Evolutionary conservation across 1,139 yeast species (phyloP).

Genomic region (Yamadazyma sp.): DNA sequence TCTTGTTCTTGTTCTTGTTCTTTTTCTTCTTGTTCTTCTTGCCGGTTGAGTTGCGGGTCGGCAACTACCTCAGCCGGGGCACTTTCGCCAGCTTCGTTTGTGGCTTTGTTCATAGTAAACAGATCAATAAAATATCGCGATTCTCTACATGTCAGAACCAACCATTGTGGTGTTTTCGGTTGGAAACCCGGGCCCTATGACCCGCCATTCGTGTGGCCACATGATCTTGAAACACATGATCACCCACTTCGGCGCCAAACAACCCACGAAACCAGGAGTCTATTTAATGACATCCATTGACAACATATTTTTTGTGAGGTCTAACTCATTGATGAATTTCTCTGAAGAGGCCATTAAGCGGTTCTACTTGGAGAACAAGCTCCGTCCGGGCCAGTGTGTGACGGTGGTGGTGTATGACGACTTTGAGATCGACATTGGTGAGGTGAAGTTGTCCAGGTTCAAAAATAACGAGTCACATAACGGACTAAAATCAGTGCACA

Average conservation of each 20-base stretch:
- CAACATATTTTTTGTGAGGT: constrained; percentile 31
- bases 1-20: constrained; percentile 1
- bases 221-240: constrained; percentile 29
- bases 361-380: constrained; percentile 21
- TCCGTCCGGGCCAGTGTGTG: constrained; percentile 16
- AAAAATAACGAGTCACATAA: constrained; percentile 44
- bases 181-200: constrained; percentile 44
- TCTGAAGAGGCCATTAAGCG: constrained; percentile 31
- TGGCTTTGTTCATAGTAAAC: too few species aligned
- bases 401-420: constrained; percentile 40
- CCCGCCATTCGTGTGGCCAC: constrained; percentile 45
- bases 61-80: too few species aligned
- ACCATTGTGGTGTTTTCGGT: constrained; percentile 33
- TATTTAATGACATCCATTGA: constrained; percentile 25
- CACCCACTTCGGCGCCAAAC: constrained; percentile 25
- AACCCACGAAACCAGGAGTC: constrained; percentile 19
- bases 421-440: constrained; percentile 34
- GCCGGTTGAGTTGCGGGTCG: too few species aligned
- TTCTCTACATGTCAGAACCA: background rate
- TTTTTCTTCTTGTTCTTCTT: too few species aligned
- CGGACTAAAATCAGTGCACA: constrained; percentile 33
- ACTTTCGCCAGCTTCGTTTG: too few species aligned
- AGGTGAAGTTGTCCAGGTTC: constrained; percentile 26
- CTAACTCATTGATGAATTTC: constrained; percentile 44
- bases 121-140: background rate